phyloP scores from a whole-genome alignment of 1,284 basidiomycete species.

The Heliocybe sulcata region DNA sequence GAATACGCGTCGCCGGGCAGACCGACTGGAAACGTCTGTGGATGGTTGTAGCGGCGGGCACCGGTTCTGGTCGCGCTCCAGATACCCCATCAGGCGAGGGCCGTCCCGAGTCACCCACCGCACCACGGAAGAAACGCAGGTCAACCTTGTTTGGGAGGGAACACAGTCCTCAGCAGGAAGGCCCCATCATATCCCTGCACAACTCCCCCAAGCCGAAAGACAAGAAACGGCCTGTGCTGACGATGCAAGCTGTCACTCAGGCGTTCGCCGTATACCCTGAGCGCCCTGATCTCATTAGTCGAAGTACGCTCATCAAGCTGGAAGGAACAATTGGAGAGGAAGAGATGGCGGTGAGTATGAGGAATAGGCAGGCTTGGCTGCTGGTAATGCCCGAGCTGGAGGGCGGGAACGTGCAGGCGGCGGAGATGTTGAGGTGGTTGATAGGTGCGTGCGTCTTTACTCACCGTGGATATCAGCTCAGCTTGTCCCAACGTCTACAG shows the following conservation, averaged over 20 bases:
- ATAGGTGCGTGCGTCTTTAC: slow-evolving; percentile 48
- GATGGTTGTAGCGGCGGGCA: slow-evolving; percentile 64
- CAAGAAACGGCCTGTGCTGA: slow-evolving; percentile 57
- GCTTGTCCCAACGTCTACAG: slow-evolving; percentile 30
- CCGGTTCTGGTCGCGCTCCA: slow-evolving; percentile 12
- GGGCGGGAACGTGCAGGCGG: slow-evolving; percentile 36
- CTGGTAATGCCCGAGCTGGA: slow-evolving; percentile 82
- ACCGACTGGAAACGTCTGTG: slow-evolving; percentile 95
- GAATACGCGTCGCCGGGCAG: slow-evolving; percentile 87
- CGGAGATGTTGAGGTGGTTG: slow-evolving; percentile 94
- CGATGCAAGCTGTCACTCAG: slow-evolving; percentile 51
- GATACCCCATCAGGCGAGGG: neutral
- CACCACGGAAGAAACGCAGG: slow-evolving; percentile 53
- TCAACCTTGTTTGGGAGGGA: slow-evolving; percentile 58
- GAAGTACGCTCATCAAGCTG: slow-evolving; percentile 84
- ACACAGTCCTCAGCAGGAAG: slow-evolving; percentile 24
- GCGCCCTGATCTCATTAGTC: slow-evolving; percentile 83
- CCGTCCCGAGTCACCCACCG: slow-evolving; percentile 14
- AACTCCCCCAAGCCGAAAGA: slow-evolving; percentile 60
- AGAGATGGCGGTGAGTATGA: slow-evolving; percentile 57
- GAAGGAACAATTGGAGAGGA: slow-evolving; percentile 79
- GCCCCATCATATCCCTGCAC: slow-evolving; percentile 53
- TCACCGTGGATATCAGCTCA: slow-evolving; percentile 5
- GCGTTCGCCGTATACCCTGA: slow-evolving; percentile 92
- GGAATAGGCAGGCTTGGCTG: slow-evolving; percentile 70